A percentile compares a stretch with the other conserved stretches of the same genome.
These are phyloP conservation scores for Priceomyces carsonii DNA, from an alignment of 805 yeast genomes.

Conservation along the genomic window DNA sequence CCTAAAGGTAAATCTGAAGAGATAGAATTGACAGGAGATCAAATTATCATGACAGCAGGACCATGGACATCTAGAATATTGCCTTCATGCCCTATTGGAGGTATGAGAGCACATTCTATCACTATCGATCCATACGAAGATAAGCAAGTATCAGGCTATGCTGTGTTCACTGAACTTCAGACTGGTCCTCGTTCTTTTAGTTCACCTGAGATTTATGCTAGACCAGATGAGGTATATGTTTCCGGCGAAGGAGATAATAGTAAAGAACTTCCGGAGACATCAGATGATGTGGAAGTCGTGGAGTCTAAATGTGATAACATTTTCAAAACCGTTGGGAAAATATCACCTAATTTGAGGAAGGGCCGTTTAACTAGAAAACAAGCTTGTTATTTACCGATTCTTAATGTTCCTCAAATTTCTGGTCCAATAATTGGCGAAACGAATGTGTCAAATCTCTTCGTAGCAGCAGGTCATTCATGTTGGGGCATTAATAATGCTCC, in stretches of 20 bases:
- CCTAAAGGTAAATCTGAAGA: constrained; percentile 36
- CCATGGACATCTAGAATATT: constrained; percentile 95
- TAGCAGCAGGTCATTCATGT: constrained; percentile 95
- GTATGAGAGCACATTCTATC: constrained; percentile 92
- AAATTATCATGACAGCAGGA: constrained; percentile 84
- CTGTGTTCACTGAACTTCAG: constrained; percentile 88
- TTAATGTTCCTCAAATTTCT: constrained; percentile 86
- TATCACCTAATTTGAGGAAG: constrained; percentile 65
- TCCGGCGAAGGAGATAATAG: constrained; percentile 96
- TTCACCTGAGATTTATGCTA: constrained; percentile 92
- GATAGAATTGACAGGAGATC: constrained; percentile 62
- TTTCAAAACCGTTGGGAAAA: constrained; percentile 74
- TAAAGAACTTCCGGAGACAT: constrained; percentile 89
- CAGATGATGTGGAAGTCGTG: constrained; percentile 89
- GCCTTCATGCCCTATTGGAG: constrained; percentile 93
- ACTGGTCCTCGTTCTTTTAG: constrained; percentile 68
- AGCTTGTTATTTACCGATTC: constrained; percentile 93
- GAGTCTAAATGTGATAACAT: constrained; percentile 85
- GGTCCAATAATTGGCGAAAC: constrained; percentile 97
- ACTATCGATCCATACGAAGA: constrained; percentile 80
- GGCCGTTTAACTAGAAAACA: constrained; percentile 83
- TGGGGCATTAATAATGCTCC: constrained; percentile 99
- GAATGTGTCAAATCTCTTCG: constrained; percentile 70
- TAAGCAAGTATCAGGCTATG: constrained; percentile 80
- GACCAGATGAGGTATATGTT: constrained; percentile 93